Evolutionary conservation across 2,329 filamentous ascomycete species (phyloP).

Genomic region (Ophiostoma sp.): DNA sequence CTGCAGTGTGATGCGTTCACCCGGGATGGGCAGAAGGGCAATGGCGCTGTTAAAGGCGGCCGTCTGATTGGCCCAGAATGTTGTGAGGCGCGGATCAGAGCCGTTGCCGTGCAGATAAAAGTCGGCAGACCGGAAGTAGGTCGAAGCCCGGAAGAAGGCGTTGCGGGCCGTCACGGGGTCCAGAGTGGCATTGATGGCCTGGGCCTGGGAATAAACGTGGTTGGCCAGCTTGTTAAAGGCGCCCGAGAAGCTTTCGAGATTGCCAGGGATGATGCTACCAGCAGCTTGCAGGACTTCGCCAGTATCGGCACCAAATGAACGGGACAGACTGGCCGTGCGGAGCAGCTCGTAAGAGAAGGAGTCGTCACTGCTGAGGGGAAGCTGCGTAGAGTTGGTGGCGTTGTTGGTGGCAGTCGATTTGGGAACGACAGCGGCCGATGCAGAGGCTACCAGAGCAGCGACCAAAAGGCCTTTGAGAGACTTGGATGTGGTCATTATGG

Average conservation of each 20-base stretch:
- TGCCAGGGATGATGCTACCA: conserved; percentile 33
- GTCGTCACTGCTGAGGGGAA: conserved; percentile 32
- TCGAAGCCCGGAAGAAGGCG: conserved; percentile 38
- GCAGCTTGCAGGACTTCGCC: conserved; percentile 36
- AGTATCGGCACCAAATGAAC: conserved; percentile 35
- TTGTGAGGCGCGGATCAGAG: conserved; percentile 38
- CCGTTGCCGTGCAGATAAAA: conserved; percentile 42
- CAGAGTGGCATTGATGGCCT: conserved; percentile 28
- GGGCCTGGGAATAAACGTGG: conserved; percentile 28
- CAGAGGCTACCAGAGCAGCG: not conserved
- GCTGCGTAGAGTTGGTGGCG: conserved; percentile 27
- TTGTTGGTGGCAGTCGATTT: not conserved
- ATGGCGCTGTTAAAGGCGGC: conserved; percentile 37
- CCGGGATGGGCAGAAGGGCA: conserved; percentile 36
- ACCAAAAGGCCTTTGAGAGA: not conserved
- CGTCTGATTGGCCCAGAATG: conserved; percentile 37
- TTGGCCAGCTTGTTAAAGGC: conserved; percentile 34
- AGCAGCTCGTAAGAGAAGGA: conserved; percentile 36
- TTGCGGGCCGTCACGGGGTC: conserved; percentile 36
- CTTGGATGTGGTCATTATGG: not conserved
- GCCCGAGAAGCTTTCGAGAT: conserved; percentile 33
- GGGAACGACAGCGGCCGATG: not conserved
- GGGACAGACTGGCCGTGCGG: conserved; percentile 29
- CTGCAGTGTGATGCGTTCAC: conserved; percentile 36
- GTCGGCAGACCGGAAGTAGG: conserved; percentile 42